Evolutionary conservation across 345 rosid species (phyloP), one percentile per base, ranked within the genome.

Genomic region (Pugionium cornutum): DNA sequence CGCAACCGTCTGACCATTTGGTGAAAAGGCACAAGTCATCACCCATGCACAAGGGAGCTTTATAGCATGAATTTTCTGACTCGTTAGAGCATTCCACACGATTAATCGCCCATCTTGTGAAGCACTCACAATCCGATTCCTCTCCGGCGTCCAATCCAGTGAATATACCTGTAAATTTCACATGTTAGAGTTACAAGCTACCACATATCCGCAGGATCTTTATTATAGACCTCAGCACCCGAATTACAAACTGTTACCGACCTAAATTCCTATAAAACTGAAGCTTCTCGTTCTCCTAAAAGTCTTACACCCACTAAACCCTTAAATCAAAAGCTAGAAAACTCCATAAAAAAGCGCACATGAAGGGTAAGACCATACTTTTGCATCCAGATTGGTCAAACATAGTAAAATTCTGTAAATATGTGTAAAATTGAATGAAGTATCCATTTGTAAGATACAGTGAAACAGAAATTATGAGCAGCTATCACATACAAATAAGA

Each of bases 11-110:
- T 91, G 99, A 67, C 97, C 91, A 39, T 81, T 81, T 0, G 99
- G 95, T 51, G 96, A 89, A 79, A 94, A 94, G 40, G 96, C 99
- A 75, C 99, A 91, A 6, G 99, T 84, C 99, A 89, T 94, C 70
- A 94, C 96, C 95, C 96, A 89, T 1, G 97, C 94, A 72, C 96
- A 91, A 53, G 96, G 97, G 53, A 95, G 88, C 73, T 89, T 94
- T 32, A 94, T 94, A 44, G 95, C 91, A 73, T 94, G 96, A 54
- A 87, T 88, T 81, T 94, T 94, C 83, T 91, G 99, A 76, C 99
- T 94, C 6, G 99, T 91, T 48, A 84, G 77, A 57, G 96, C 96
- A 68, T 94, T 94, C 99, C 99, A 91, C 62, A 94, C 96, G 4
- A 94, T 91, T 56, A 94, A 74, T 53, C 96, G 72, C 39, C 99